These are phyloP conservation scores for Stemphylium vesicarium DNA, from an alignment of 2,329 filamentous ascomycete genomes.

Conservation along the genomic window DNA sequence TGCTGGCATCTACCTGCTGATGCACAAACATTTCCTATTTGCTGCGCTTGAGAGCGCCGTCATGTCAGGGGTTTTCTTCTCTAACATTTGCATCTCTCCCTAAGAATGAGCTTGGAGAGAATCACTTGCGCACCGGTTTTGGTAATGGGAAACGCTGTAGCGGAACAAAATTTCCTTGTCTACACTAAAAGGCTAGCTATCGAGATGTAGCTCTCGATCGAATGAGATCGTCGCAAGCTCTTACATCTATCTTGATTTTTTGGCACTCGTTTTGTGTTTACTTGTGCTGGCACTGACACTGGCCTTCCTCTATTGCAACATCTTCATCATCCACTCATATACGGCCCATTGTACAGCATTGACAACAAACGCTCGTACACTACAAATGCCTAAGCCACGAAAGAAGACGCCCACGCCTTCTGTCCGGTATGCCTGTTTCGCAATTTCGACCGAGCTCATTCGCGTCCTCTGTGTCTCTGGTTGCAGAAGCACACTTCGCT, in stretches of 20 bases:
- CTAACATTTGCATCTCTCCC: constrained; percentile 22
- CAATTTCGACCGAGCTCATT: constrained; percentile 67
- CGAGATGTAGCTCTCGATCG: constrained; percentile 14
- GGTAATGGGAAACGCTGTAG: constrained; percentile 19
- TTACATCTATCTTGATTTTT: background rate
- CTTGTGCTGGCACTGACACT: background rate
- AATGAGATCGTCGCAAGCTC: constrained; percentile 6
- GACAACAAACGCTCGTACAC: constrained; percentile 84
- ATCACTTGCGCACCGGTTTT: constrained; percentile 19
- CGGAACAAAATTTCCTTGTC: constrained; percentile 41
- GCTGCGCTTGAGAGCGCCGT: constrained; percentile 13
- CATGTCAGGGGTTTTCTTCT: constrained; percentile 24
- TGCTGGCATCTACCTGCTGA: constrained; percentile 8
- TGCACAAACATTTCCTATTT: constrained; percentile 8
- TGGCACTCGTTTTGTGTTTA: background rate
- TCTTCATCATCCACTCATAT: constrained; percentile 84
- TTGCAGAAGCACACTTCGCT: constrained; percentile 31
- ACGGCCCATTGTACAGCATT: constrained; percentile 93
- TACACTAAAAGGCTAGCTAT: constrained; percentile 43
- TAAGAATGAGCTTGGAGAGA: constrained; percentile 23
- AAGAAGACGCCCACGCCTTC: constrained; percentile 81
- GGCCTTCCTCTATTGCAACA: constrained; percentile 27
- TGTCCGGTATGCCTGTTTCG: constrained; percentile 69
- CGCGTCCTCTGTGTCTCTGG: constrained; percentile 33
- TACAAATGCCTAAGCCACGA: constrained; percentile 81